These are phyloP conservation scores for Cryptococcus sp. DNA, from an alignment of 1,284 basidiomycete genomes.

Conservation along the genomic window DNA sequence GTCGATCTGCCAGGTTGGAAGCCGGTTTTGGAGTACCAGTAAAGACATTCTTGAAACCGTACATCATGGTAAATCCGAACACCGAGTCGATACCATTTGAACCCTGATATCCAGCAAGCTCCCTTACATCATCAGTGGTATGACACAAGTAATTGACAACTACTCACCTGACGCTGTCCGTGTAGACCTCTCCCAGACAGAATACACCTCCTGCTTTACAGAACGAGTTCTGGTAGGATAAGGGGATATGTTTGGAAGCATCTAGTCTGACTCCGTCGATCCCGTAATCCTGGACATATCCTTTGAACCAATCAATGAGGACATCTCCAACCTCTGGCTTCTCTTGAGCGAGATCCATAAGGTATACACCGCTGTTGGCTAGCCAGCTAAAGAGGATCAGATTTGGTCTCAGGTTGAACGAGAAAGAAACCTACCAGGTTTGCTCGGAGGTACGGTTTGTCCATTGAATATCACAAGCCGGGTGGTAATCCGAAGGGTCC, in stretches of 20 bases:
- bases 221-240: constrained; percentile 50
- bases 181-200: constrained; percentile 72
- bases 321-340: constrained; percentile 55
- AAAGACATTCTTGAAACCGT: constrained; percentile 14
- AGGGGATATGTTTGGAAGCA: constrained; percentile 57
- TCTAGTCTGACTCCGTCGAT: constrained; percentile 64
- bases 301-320: constrained; percentile 59
- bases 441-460: constrained; percentile 21
- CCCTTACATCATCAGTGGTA: constrained; percentile 4
- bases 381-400: constrained; percentile 53
- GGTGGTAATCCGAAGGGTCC: constrained; percentile 24
- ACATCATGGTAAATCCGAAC: constrained; percentile 25
- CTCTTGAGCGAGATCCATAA: constrained; percentile 65
- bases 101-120: constrained; percentile 23
- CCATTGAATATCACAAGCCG: constrained; percentile 21
- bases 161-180: constrained; percentile 53
- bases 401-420: background rate
- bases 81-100: constrained; percentile 30
- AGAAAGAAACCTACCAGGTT: constrained; percentile 11
- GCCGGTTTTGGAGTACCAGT: constrained; percentile 48
- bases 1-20: constrained; percentile 53
- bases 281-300: constrained; percentile 59
- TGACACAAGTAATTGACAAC: background rate
- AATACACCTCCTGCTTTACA: constrained; percentile 66
- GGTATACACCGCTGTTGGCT: constrained; percentile 59